Evolutionary conservation across 495 filamentous ascomycete species (phyloP).

Genomic region (Glutinoglossum americanum): DNA sequence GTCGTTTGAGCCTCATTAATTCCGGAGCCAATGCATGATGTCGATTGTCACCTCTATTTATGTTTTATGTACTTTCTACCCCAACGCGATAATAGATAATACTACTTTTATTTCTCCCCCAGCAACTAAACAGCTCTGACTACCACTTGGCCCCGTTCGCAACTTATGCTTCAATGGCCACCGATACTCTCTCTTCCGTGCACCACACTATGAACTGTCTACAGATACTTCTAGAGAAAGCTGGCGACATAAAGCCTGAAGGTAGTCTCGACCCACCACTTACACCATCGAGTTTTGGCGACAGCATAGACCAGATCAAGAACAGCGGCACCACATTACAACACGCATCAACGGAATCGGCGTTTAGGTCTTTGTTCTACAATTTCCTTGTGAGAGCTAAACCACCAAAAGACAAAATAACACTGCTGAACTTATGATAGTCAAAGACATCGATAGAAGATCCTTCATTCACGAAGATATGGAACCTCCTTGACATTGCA

Average conservation of each 20-base stretch:
- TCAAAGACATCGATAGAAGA: slow-evolving; percentile 48
- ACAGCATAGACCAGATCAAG: slow-evolving; percentile 18
- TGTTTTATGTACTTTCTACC: too few species aligned
- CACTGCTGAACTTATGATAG: slow-evolving; percentile 19
- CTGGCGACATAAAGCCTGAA: slow-evolving; percentile 39
- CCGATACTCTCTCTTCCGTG: slow-evolving; percentile 30
- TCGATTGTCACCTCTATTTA: not conserved
- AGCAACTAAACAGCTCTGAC: not conserved
- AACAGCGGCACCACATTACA: not conserved
- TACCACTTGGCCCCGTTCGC: not conserved
- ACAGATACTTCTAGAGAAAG: slow-evolving; percentile 37
- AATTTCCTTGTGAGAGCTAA: slow-evolving; percentile 11
- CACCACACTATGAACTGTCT: slow-evolving; percentile 32
- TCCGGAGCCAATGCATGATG: too few species aligned
- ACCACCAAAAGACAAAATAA: slow-evolving; percentile 6
- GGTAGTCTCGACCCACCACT: slow-evolving; percentile 60
- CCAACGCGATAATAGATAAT: too few species aligned
- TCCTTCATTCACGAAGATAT: slow-evolving; percentile 56
- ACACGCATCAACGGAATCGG: slow-evolving; percentile 5
- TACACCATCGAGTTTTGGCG: slow-evolving; percentile 33
- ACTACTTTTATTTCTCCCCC: not conserved
- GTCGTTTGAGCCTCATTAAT: not conserved
- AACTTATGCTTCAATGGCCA: slow-evolving; percentile 21
- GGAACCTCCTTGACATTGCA: slow-evolving; percentile 83
- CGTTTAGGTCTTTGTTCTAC: not conserved